phyloP scores from a whole-genome alignment of 1,139 yeast genomes.

The Pichia sp. region DNA sequence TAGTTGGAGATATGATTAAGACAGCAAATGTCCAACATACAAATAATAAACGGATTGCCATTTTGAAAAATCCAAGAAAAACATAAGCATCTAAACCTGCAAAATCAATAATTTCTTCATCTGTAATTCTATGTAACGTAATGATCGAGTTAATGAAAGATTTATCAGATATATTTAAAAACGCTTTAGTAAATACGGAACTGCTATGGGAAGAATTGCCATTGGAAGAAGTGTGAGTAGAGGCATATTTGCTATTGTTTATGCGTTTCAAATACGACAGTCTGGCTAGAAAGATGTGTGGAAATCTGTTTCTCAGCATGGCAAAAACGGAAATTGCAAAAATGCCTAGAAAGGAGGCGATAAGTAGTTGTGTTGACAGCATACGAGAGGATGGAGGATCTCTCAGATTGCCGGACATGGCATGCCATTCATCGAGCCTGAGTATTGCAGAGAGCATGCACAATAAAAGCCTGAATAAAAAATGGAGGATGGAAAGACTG shows the following conservation, averaged over 20 bases:
- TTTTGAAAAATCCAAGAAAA: constrained; percentile 65
- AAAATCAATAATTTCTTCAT: constrained; percentile 71
- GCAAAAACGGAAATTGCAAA: constrained; percentile 42
- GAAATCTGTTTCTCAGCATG: constrained; percentile 40
- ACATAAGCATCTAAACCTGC: constrained; percentile 96
- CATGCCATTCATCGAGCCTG: too few species aligned
- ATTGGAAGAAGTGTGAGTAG: neutral
- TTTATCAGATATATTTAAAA: constrained; percentile 30
- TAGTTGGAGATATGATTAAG: constrained; percentile 57
- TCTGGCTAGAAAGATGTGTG: constrained; percentile 46
- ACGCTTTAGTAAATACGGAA: constrained; percentile 11
- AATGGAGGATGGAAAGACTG: too few species aligned
- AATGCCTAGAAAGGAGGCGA: constrained; percentile 40
- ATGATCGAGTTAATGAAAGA: constrained; percentile 78
- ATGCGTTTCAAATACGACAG: constrained; percentile 22
- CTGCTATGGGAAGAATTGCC: neutral
- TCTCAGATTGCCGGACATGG: constrained; percentile 22
- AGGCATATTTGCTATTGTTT: neutral
- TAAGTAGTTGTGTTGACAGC: constrained; percentile 37
- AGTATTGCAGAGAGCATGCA: neutral
- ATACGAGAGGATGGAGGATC: constrained; percentile 28
- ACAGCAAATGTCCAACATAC: constrained; percentile 53
- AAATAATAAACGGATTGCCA: constrained; percentile 55
- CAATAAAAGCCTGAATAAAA: too few species aligned
- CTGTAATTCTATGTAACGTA: constrained; percentile 56